Conservation (phyloP, 768 basidiomycete genomes). For the Suillus plorans region DNA sequence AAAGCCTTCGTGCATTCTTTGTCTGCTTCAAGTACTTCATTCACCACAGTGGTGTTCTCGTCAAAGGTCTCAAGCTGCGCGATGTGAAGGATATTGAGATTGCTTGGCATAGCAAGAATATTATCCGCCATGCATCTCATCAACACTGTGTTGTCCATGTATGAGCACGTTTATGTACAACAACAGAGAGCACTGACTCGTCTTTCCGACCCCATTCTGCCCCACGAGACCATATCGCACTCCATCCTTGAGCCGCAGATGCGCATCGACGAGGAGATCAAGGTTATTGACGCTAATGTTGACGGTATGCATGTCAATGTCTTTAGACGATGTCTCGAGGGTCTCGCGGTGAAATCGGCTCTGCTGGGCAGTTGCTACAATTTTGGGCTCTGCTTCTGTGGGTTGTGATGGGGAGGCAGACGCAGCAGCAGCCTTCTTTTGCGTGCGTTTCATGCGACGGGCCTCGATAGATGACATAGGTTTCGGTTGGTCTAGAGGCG, state of each 20-base stretch:
- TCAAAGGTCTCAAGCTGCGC: conserved; percentile 13
- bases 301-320: conserved; percentile 57
- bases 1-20: conserved; percentile 4
- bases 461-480: conserved; percentile 7
- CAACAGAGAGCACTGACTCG: conserved; percentile 35
- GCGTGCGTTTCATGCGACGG: conserved; percentile 13
- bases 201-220: conserved; percentile 48
- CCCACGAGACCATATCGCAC: conserved; percentile 56
- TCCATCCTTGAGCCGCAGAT: conserved; percentile 50
- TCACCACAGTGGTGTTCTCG: conserved; percentile 11
- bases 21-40: conserved; percentile 12
- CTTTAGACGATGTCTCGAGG: conserved; percentile 33
- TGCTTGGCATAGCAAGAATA: conserved; percentile 13
- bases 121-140: conserved; percentile 17
- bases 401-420: not conserved
- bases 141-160: not conserved
- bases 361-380: conserved; percentile 46
- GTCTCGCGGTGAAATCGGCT: conserved; percentile 51
- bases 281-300: conserved; percentile 48
- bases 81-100: conserved; percentile 14
- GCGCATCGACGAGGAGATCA: conserved; percentile 52
- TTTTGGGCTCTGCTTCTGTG: conserved; percentile 9
- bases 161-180: not conserved
- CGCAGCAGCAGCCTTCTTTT: conserved; percentile 6
- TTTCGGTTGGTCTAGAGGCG: not conserved